Evolutionary conservation across 306 rosid species (phyloP), one percentile per base, ranked within the genome.

Genomic region (Canavalia gladiata): DNA sequence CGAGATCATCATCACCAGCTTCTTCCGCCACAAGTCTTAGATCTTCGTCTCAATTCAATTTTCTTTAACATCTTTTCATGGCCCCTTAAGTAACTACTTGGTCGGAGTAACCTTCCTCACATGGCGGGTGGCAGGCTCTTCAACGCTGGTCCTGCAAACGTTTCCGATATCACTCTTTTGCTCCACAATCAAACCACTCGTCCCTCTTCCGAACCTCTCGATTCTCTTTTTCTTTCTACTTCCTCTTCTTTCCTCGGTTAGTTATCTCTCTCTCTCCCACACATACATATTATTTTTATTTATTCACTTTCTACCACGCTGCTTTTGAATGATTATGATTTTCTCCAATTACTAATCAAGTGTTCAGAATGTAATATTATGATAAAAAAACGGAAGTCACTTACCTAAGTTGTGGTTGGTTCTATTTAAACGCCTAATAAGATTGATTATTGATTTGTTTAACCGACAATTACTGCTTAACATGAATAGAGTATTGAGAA

Each of bases 1-100:
- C 30, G 95, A 88, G 80, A 90, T 94, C 89, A 92, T 94, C 72
- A 92, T 90, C 88, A 94, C 98, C 87, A 94, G 97, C 86, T 94
- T 94, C 91, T 94, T 94, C 35, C 98, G 95, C 90, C 98, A 92
- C 67, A 94, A 94, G 88, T 55, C 86, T 75, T 91, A 91, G 81
- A 76, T 83, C 65, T 5, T 8, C 7, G 0, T 33, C 0, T 29
- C 11, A n/a, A 6, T 34, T 59, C 65, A 34, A 6, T n/a, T 18
- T 1, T 6, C 50, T 8, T 75, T 1, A 42, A 7, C 35, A 8
- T 10, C 29, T 62, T 67, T 46, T 37, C 43, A 83, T 84, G 83
- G 74, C 66, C 6, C 34, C 68, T 72, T 79, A 47, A 87, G 62
- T 63, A 3, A 4, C 1, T 8, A 65, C 7, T 25, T 8, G 11